phyloP scores from a whole-genome alignment of 139 green algal genomes.

The Closterium sp. region DNA sequence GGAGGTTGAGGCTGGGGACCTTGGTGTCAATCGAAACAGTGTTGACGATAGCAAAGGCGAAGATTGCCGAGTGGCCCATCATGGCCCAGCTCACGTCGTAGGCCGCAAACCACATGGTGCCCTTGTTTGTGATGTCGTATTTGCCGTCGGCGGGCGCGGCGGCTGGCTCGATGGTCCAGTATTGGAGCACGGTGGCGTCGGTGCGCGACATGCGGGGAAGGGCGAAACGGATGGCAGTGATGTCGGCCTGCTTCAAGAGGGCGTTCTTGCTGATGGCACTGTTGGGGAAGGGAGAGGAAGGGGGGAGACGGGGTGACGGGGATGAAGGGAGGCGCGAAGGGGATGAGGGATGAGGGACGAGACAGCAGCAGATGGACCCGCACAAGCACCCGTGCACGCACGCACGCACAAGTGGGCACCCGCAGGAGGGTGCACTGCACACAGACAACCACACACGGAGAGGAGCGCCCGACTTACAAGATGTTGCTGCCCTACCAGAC shows the following conservation, averaged over 20 bases:
- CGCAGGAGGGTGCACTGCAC: no score
- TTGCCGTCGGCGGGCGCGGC: neutral
- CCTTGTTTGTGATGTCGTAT: neutral
- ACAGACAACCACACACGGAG: neutral
- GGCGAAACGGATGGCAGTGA: neutral
- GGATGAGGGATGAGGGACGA: neutral
- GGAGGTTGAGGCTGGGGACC: neutral
- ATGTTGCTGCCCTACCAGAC: neutral
- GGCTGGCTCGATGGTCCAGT: neutral
- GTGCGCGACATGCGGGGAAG: neutral
- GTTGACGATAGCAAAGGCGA: neutral
- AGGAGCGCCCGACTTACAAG: neutral
- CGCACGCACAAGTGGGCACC: no score
- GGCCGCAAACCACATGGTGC: neutral
- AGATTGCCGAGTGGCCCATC: neutral
- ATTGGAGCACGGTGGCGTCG: neutral
- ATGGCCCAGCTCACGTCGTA: neutral
- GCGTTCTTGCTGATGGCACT: neutral
- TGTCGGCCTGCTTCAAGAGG: neutral
- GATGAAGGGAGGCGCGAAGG: no score
- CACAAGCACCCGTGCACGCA: neutral
- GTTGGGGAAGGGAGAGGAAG: neutral
- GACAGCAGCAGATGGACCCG: no score
- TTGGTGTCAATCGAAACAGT: neutral
- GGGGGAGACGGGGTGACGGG: neutral